Conservation (phyloP, 768 basidiomycete genomes). For the Collybiopsis luxurians region DNA sequence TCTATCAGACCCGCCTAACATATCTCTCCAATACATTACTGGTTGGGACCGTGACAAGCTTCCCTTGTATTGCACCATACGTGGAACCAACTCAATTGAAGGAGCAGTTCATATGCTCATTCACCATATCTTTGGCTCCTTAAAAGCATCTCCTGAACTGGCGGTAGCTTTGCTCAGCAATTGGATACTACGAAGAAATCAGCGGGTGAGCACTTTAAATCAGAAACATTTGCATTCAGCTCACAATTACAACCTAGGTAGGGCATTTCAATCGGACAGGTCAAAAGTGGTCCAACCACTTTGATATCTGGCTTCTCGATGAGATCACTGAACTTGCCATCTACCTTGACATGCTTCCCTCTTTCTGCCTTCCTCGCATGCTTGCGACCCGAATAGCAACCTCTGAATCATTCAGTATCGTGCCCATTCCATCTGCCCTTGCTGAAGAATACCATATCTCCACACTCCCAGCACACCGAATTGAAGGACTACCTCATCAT, state of each 20-base stretch:
- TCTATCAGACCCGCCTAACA: slow-evolving; percentile 16
- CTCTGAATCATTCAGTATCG: slow-evolving; percentile 11
- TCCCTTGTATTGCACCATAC: slow-evolving; percentile 11
- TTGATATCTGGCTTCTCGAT: slow-evolving; percentile 14
- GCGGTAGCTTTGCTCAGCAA: slow-evolving; percentile 6
- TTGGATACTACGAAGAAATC: slow-evolving; percentile 9
- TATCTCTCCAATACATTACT: slow-evolving; percentile 11
- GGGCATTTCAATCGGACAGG: slow-evolving; percentile 15
- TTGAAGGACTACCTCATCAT: not conserved
- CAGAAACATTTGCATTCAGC: not conserved
- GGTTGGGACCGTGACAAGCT: slow-evolving; percentile 16
- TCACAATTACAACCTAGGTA: slow-evolving; percentile 6
- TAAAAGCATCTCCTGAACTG: slow-evolving; percentile 13
- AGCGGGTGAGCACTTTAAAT: not conserved
- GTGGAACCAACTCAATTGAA: slow-evolving; percentile 20
- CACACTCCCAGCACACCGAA: not conserved
- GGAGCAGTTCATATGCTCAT: slow-evolving; percentile 18
- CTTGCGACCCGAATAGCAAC: slow-evolving; percentile 16
- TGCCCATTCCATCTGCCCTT: slow-evolving; percentile 9
- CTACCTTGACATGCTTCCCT: slow-evolving; percentile 6
- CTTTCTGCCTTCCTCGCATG: slow-evolving; percentile 11
- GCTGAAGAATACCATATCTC: slow-evolving; percentile 6
- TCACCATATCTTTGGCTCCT: slow-evolving; percentile 12
- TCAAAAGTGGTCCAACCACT: slow-evolving; percentile 5
- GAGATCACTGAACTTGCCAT: slow-evolving; percentile 14